phyloP scores from a whole-genome alignment of 2,329 filamentous ascomycete species.

The Cladosporium sp. region DNA sequence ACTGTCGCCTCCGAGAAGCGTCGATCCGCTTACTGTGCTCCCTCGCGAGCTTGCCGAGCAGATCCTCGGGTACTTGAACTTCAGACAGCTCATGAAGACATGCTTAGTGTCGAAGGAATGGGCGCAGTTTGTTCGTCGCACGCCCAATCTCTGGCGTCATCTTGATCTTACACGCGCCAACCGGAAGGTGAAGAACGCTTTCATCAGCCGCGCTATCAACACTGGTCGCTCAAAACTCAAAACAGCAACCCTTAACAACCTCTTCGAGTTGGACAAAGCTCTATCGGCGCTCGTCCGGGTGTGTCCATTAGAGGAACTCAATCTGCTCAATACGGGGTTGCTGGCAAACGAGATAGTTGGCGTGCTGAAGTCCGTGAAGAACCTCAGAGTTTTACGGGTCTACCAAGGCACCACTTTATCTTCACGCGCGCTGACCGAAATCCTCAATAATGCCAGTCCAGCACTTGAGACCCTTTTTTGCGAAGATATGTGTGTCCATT shows the following conservation, averaged over 20 bases:
- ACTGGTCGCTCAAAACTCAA: slow-evolving; percentile 40
- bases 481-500: background rate
- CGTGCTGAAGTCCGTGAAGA: slow-evolving; percentile 22
- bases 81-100: slow-evolving; percentile 49
- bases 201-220: slow-evolving; percentile 46
- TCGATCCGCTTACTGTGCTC: slow-evolving; percentile 55
- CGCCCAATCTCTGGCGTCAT: slow-evolving; percentile 52
- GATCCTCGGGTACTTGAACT: slow-evolving; percentile 54
- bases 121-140: slow-evolving; percentile 51
- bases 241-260: slow-evolving; percentile 37
- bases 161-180: slow-evolving; percentile 54
- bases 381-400: slow-evolving; percentile 24
- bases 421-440: background rate
- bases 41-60: slow-evolving; percentile 56
- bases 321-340: slow-evolving; percentile 36
- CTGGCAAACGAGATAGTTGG: slow-evolving; percentile 24
- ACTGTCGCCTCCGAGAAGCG: slow-evolving; percentile 43
- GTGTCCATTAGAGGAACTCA: slow-evolving; percentile 38
- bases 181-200: slow-evolving; percentile 42
- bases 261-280: slow-evolving; percentile 43
- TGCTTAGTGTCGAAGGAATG: slow-evolving; percentile 58
- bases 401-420: background rate
- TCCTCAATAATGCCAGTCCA: background rate
- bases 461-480: background rate
- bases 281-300: slow-evolving; percentile 39